Evolutionary conservation across 257 asterid species (phyloP).

Genomic region (Petunia secreta): DNA sequence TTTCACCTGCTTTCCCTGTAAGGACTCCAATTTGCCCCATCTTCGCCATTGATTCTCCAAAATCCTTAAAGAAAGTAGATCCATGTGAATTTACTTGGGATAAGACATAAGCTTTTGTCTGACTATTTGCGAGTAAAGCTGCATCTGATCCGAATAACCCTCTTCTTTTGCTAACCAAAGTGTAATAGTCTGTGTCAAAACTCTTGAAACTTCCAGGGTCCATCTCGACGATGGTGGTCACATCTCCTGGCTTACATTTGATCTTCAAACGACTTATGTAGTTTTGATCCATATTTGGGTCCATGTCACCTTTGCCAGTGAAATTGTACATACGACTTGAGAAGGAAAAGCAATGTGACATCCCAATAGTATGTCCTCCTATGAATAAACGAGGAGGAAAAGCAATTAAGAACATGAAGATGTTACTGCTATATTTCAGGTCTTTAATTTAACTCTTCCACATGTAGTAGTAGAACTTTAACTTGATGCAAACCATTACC

Average conservation of each 20-base stretch:
- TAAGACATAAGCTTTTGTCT: constrained; percentile 4
- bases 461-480: background rate
- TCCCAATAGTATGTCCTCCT: background rate
- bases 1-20: too few relatives aligned
- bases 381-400: background rate
- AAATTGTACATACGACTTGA: too few relatives aligned
- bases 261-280: background rate
- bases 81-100: background rate
- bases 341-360: too few relatives aligned
- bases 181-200: background rate
- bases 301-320: too few relatives aligned
- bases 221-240: background rate
- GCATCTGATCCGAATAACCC: constrained; percentile 16
- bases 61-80: too few relatives aligned
- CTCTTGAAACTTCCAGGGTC: too few relatives aligned
- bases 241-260: background rate
- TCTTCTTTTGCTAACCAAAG: background rate
- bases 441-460: background rate
- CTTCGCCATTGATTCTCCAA: too few relatives aligned
- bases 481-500: background rate
- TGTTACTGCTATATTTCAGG: too few relatives aligned
- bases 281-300: too few relatives aligned
- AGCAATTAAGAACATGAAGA: background rate
- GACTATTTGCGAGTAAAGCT: background rate
- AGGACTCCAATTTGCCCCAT: too few relatives aligned